These are phyloP conservation scores for Pseudogymnoascus verrucosus DNA, from an alignment of 2,329 filamentous ascomycete genomes.

Conservation along the genomic window DNA sequence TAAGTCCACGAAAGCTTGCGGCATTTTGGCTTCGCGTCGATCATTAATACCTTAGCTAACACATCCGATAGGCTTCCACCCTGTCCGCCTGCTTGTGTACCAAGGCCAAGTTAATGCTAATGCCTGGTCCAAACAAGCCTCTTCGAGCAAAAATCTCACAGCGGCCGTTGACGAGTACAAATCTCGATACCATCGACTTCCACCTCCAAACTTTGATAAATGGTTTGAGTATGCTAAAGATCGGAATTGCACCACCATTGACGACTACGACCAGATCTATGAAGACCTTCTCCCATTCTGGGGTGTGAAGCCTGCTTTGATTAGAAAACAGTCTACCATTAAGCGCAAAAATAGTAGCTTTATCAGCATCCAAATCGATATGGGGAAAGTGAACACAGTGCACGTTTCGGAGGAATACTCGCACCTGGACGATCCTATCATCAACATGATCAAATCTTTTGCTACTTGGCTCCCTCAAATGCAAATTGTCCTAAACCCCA, in stretches of 20 bases:
- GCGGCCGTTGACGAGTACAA: slow-evolving; percentile 17
- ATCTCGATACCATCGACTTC: slow-evolving; percentile 15
- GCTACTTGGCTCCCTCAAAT: slow-evolving; percentile 41
- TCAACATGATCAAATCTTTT: slow-evolving; percentile 34
- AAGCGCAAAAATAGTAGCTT: slow-evolving; percentile 20
- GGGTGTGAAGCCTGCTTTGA: slow-evolving; percentile 22
- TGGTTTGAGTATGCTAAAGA: slow-evolving; percentile 28
- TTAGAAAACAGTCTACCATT: slow-evolving; percentile 17
- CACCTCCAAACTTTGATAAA: slow-evolving; percentile 21
- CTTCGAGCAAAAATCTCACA: slow-evolving; percentile 12
- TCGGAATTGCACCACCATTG: slow-evolving; percentile 23
- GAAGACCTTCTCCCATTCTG: slow-evolving; percentile 27
- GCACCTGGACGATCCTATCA: slow-evolving; percentile 29
- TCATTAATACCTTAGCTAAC: not conserved
- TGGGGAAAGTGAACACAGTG: slow-evolving; percentile 24
- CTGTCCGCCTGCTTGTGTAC: slow-evolving; percentile 14
- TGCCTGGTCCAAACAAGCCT: slow-evolving; percentile 15
- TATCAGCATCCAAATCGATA: slow-evolving; percentile 29
- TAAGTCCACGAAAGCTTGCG: not conserved
- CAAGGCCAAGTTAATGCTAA: slow-evolving; percentile 7
- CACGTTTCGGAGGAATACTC: not conserved
- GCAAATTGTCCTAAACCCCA: slow-evolving; percentile 44
- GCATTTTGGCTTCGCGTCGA: not conserved
- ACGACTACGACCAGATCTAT: slow-evolving; percentile 28
- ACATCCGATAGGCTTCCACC: slow-evolving; percentile 10